A percentile compares a stretch with the other conserved stretches of the same genome.
Conservation (phyloP, 805 yeast species). For the Brettanomyces bruxellensis region DNA sequence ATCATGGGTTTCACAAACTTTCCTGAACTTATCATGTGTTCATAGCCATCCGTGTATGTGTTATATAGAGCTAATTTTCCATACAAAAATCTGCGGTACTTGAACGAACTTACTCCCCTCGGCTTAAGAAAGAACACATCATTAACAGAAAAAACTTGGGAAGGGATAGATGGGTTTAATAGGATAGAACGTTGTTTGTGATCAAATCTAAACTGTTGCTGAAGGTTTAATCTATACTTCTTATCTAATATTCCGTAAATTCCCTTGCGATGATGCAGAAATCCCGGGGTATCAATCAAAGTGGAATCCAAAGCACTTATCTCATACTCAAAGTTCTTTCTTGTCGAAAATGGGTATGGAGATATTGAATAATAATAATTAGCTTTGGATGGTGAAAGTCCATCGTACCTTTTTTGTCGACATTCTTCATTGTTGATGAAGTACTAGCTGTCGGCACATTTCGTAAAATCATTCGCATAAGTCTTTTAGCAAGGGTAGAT, state of each 20-base stretch:
- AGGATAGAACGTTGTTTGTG: neutral
- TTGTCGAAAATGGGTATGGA: slow-evolving; percentile 11
- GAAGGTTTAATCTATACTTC: neutral
- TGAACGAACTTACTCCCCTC: neutral
- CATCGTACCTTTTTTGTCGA: slow-evolving; percentile 1
- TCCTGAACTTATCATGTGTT: neutral
- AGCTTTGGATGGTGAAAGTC: neutral
- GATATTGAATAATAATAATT: slow-evolving; percentile 4
- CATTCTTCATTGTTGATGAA: neutral
- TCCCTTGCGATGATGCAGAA: slow-evolving; percentile 12
- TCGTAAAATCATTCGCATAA: slow-evolving; percentile 2
- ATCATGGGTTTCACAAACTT: neutral
- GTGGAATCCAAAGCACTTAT: slow-evolving; percentile 9
- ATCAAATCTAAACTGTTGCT: neutral
- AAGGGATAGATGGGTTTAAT: neutral
- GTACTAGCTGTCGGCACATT: neutral
- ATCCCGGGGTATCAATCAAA: slow-evolving; percentile 24
- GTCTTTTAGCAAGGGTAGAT: slow-evolving; percentile 10
- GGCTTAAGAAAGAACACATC: slow-evolving; percentile 3
- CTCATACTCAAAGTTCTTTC: slow-evolving; percentile 6
- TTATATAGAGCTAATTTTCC: neutral
- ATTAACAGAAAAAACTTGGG: neutral
- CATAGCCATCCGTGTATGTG: neutral
- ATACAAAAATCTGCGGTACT: slow-evolving; percentile 1
- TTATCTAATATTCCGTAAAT: slow-evolving; percentile 11